phyloP scores from a whole-genome alignment of 805 yeast species.

The Tetrapisispora pingtungensis region DNA sequence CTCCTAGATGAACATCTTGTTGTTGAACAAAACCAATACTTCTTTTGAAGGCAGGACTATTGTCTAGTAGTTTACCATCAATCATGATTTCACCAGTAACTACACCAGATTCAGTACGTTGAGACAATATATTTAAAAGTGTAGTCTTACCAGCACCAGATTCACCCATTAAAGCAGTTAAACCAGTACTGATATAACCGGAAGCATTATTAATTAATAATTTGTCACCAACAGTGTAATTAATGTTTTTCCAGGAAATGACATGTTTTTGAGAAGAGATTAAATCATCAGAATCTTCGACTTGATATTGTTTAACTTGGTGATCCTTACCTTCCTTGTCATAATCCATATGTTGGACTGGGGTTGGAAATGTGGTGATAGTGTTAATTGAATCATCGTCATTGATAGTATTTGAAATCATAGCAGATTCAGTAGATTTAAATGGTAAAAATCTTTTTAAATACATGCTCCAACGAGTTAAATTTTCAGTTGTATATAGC shows the following conservation, averaged over 20 bases:
- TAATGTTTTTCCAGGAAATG: conserved; percentile 54
- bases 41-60: conserved; percentile 42
- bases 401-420: neutral
- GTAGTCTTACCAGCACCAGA: conserved; percentile 99
- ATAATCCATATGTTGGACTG: conserved; percentile 7
- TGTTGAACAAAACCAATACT: conserved; percentile 93
- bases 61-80: conserved; percentile 51
- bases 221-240: conserved; percentile 37
- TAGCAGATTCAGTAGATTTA: neutral
- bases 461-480: conserved; percentile 5
- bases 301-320: neutral
- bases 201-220: conserved; percentile 37
- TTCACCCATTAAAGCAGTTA: conserved; percentile 91
- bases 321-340: conserved; percentile 3
- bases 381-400: neutral
- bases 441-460: conserved; percentile 4
- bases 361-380: conserved; percentile 6
- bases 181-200: conserved; percentile 65
- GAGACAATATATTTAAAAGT: conserved; percentile 79
- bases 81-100: conserved; percentile 57
- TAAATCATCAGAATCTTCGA: neutral
- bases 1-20: conserved; percentile 82
- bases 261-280: conserved; percentile 32
- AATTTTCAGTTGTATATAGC: conserved; percentile 11
- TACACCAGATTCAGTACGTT: conserved; percentile 70